Evolutionary conservation across 495 filamentous ascomycete genomes (phyloP), one percentile per base, ranked within the genome.

Genomic region (Saxophila tyrrhenica): DNA sequence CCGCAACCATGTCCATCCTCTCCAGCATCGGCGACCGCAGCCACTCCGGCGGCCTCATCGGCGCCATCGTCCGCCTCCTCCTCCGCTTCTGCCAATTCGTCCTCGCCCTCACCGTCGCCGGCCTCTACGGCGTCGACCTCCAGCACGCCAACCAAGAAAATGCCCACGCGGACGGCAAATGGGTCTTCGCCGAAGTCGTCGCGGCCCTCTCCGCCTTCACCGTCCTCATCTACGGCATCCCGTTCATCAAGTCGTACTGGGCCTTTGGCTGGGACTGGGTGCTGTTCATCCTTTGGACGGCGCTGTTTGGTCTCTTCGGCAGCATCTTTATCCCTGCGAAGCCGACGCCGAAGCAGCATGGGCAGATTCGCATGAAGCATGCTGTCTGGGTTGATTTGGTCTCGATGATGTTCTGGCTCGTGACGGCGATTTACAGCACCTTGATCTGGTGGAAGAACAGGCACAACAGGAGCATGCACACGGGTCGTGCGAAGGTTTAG

Each of bases 381-480:
- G 87, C 88, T 24, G 86, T 89, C 25, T 95, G 87, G 87, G 69
- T 94, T 21, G 86, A 90, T 68, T 69, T 94, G 48, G 68, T 78
- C 21, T 85, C 83, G 62, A 75, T 84, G 65, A 54, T 84, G 32
- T 69, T 94, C 22, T 94, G 88, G 87, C 64, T 85, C 24, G 62
- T 80, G 25, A 81, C 76, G 21, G 61, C 65, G n/a, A 23, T 51
- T 17, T 69, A 63, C 32, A 57, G 63, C 25, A 55, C 59, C 17
- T 25, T 63, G 8, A 53, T 65, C 42, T 67, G 60, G 48, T 57
- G 50, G 19, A n/a, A 46, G 11, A 29, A 46, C 29, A 23, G 60
- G 24, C 21, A 42, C 20, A 39, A 48, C 13, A 39, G 59, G 52
- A 55, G 52, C 16, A 16, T 60, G 49, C 56, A 62, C 43, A 64